Evolutionary conservation across 2,329 filamentous ascomycete genomes (phyloP).

Genomic region (Neofusicoccum cordaticola): DNA sequence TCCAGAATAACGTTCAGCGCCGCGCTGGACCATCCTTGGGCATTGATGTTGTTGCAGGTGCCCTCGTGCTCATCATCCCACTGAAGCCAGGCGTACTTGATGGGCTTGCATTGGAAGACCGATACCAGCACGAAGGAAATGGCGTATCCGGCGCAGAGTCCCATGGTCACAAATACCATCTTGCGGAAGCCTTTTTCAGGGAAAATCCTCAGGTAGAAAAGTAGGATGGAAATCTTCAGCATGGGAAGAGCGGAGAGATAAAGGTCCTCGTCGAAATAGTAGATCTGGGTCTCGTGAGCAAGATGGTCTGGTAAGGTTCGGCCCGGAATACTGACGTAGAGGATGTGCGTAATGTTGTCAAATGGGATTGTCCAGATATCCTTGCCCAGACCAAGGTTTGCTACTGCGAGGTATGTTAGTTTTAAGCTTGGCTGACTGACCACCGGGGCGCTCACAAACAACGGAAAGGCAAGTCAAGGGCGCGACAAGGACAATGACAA

Average conservation of each 20-base stretch:
- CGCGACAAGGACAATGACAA: constrained; percentile 35
- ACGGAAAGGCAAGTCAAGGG: constrained; percentile 25
- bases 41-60: constrained; percentile 33
- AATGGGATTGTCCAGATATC: constrained; percentile 51
- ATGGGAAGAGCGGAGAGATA: constrained; percentile 35
- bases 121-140: constrained; percentile 22
- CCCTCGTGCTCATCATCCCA: constrained; percentile 27
- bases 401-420: constrained; percentile 14
- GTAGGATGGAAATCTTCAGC: constrained; percentile 35
- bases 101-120: constrained; percentile 24
- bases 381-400: constrained; percentile 45
- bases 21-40: constrained; percentile 32
- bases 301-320: background rate
- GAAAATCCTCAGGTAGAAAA: constrained; percentile 36
- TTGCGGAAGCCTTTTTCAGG: constrained; percentile 27
- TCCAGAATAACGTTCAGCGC: constrained; percentile 32
- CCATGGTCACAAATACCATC: constrained; percentile 26
- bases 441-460: constrained; percentile 4
- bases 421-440: no score
- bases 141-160: constrained; percentile 25
- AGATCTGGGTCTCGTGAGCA: constrained; percentile 10
- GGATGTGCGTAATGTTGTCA: constrained; percentile 45
- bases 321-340: constrained; percentile 25
- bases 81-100: constrained; percentile 24
- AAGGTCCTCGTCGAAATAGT: constrained; percentile 30